Base-by-base conservation (phyloP, 2,329 filamentous ascomycete genomes). In the Eutypa lata region DNA sequence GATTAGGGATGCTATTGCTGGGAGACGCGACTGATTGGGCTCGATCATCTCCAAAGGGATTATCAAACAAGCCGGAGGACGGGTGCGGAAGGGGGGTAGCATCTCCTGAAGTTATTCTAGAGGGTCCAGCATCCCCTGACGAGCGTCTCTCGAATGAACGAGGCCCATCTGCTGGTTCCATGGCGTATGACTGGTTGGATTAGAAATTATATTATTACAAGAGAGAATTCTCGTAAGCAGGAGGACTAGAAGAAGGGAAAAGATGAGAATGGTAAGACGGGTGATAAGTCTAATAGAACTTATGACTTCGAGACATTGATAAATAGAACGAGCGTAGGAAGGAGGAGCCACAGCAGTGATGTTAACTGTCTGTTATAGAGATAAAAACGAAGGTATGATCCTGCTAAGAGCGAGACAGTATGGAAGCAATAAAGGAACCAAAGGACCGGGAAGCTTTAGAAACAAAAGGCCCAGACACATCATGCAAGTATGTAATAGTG, bases 1-100 rank as follows among this genome's bases (percentile, higher is more conserved):
- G 77, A 57, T 80, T 78, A 22, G 65, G 62, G 18, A 37, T 26
- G 16, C 53, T 58, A 3, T 43, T 46, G 19, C 49, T 56, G 24
- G 53, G 62, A n/a, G 62, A 52, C 28, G 51, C 58, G 21, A 59
- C 57, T 3, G 55, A 37, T 6, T 11, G 22, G 22, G 22, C 22
- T 13, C 42, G 21, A 24, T 45, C 42, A 8, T 45, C 42, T 16
- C 42, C 42, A 5, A 45, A 45, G 5, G 42, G 42, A 26, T 45
- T 45, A 8, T 45, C 42, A 24, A 24, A 19, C 14, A 21, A 13
- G 13, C n/a, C 10, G 21, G 22, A 10, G n/a, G 22, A 13, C 22
- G 42, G 14, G 14, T 24, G 21, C 13, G 24, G 42, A 18, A 18
- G 5, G 13, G 42, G 42, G 13, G 42, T 26, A n/a, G 22, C 16